A percentile compares a stretch with the other conserved stretches of the same genome.
These are phyloP conservation scores for Brassica napus DNA, from an alignment of 345 rosid species.

Conservation along the genomic window DNA sequence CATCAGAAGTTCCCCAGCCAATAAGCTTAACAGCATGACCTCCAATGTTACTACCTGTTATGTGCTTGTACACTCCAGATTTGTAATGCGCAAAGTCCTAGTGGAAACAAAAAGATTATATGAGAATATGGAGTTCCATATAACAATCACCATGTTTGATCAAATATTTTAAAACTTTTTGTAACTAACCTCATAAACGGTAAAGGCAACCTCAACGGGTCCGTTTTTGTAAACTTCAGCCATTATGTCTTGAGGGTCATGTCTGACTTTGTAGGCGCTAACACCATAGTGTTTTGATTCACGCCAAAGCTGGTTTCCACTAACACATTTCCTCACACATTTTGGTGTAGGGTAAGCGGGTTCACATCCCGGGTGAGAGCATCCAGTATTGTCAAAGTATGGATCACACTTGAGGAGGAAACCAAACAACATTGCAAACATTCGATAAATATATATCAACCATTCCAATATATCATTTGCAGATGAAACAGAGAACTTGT, in stretches of 20 bases:
- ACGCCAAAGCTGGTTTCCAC: constrained; percentile 72
- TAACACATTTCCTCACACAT: constrained; percentile 16
- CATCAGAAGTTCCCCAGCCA: constrained; percentile 95
- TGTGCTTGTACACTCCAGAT: constrained; percentile 87
- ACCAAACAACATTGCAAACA: constrained; percentile 12
- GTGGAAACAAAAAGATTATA: neutral
- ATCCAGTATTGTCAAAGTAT: constrained; percentile 80
- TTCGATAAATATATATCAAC: no score
- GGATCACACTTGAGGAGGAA: constrained; percentile 74
- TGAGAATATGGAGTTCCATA: neutral
- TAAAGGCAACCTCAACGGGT: constrained; percentile 92
- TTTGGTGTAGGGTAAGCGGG: constrained; percentile 76
- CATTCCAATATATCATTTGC: neutral
- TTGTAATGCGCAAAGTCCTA: constrained; percentile 97
- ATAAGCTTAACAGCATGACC: constrained; percentile 96
- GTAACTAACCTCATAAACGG: constrained; percentile 76
- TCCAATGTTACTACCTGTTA: constrained; percentile 68
- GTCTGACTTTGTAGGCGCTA: constrained; percentile 64
- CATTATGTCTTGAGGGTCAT: constrained; percentile 71
- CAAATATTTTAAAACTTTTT: no score
- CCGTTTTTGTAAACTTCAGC: constrained; percentile 82
- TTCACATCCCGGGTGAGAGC: constrained; percentile 97
- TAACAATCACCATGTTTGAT: no score
- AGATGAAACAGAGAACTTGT: constrained; percentile 11
- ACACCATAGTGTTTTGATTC: constrained; percentile 78